phyloP scores from a whole-genome alignment of 75 land plant genomes.

The Selaginella tamariscina region DNA sequence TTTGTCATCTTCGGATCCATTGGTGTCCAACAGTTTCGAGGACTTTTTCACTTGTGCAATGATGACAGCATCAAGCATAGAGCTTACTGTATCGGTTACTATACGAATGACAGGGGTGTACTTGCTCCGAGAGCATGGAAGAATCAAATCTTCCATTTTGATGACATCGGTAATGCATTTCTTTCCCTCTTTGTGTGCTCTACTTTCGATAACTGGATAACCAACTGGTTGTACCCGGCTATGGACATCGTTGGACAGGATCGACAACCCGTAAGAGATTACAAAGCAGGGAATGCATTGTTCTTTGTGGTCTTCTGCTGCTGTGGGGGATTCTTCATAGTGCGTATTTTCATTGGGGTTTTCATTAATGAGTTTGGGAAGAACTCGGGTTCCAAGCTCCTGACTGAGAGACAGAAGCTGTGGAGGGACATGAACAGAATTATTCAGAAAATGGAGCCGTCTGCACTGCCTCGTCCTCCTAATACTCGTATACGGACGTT shows the following conservation, averaged over 20 bases:
- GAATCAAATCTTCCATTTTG: constrained; percentile 23
- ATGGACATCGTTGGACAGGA: constrained; percentile 21
- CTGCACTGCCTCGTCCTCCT: constrained; percentile 9
- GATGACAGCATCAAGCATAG: constrained; percentile 8
- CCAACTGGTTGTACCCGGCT: constrained; percentile 17
- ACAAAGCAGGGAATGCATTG: constrained; percentile 13
- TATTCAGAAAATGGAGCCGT: constrained; percentile 20
- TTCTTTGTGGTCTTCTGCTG: constrained; percentile 20
- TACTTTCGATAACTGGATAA: constrained; percentile 26
- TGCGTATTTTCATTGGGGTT: constrained; percentile 27
- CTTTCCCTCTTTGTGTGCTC: constrained; percentile 25
- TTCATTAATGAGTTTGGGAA: constrained; percentile 34
- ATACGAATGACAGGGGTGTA: constrained; percentile 15
- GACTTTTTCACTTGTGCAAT: constrained; percentile 16
- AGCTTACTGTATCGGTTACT: constrained; percentile 22
- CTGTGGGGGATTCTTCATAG: constrained; percentile 19
- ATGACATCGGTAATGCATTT: constrained; percentile 22
- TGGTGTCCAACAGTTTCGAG: constrained; percentile 22
- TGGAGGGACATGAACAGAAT: constrained; percentile 30
- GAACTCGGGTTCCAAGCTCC: constrained; percentile 27
- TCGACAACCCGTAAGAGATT: constrained; percentile 14
- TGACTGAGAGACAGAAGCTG: constrained; percentile 31
- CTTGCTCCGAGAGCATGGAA: constrained; percentile 19
- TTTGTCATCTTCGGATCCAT: constrained; percentile 23
- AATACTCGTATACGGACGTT: background rate